These are phyloP conservation scores for Didymella arachidicola DNA, from an alignment of 2,329 filamentous ascomycete genomes.

Conservation along the genomic window DNA sequence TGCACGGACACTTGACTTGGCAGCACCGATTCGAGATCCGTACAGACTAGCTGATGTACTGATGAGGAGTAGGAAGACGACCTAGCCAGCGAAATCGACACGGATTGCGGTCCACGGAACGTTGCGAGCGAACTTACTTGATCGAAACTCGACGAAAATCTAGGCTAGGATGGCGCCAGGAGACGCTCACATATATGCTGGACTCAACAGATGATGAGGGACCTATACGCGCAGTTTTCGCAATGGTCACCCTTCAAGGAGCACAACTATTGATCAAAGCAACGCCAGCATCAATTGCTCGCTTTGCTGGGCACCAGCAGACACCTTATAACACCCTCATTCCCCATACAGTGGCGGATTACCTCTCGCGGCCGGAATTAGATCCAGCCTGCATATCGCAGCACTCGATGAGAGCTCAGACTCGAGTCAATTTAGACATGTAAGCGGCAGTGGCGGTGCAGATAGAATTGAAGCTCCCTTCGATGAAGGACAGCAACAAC, in stretches of 20 bases:
- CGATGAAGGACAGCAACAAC: neutral
- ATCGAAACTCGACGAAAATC: neutral
- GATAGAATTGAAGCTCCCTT: too few species aligned
- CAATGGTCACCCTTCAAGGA: neutral
- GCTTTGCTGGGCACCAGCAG: neutral
- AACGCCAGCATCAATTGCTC: neutral
- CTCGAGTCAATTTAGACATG: too few species aligned
- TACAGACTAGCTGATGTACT: neutral
- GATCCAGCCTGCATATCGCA: neutral
- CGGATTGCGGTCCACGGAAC: neutral
- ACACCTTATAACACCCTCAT: neutral
- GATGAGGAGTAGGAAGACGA: neutral
- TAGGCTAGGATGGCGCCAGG: too few species aligned
- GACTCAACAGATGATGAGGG: neutral
- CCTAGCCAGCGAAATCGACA: neutral
- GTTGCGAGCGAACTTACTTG: neutral
- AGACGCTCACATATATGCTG: too few species aligned
- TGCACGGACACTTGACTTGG: slow-evolving; percentile 7
- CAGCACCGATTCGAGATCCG: neutral
- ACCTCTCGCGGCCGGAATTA: neutral
- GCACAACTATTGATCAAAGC: neutral
- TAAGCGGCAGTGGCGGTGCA: too few species aligned
- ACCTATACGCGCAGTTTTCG: neutral
- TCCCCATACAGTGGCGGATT: neutral
- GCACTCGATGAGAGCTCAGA: neutral